A percentile compares a stretch with the other conserved stretches of the same genome.
phyloP scores from a whole-genome alignment of 768 basidiomycete species.

The Favolaschia claudopus region DNA sequence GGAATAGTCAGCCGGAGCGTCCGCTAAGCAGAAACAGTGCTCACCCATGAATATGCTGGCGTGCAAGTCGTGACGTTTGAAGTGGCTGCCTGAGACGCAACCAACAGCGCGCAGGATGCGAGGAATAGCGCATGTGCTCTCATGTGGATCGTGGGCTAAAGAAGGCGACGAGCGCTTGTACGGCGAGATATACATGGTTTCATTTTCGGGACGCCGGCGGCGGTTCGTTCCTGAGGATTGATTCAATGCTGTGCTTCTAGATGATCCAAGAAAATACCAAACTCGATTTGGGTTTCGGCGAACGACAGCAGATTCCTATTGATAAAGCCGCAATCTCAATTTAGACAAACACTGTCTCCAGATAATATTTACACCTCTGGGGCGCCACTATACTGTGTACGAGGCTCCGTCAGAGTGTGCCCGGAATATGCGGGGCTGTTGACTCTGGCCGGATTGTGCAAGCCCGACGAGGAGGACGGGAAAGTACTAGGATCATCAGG shows the following conservation, averaged over 20 bases:
- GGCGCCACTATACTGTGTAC: slow-evolving; percentile 27
- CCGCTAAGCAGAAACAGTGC: background rate
- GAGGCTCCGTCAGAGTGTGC: slow-evolving; percentile 15
- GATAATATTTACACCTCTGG: slow-evolving; percentile 26
- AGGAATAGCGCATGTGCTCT: slow-evolving; percentile 1
- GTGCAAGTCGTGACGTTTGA: slow-evolving; percentile 48
- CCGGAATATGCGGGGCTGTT: slow-evolving; percentile 22
- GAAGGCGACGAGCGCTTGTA: background rate
- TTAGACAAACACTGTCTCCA: background rate
- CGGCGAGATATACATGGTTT: background rate
- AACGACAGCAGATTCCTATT: too few relatives aligned
- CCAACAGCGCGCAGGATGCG: slow-evolving; percentile 3
- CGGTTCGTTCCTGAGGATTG: background rate
- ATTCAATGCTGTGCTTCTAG: slow-evolving; percentile 11
- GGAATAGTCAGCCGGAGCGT: too few relatives aligned
- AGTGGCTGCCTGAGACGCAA: slow-evolving; percentile 31
- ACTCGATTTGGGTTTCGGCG: background rate
- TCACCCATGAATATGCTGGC: slow-evolving; percentile 47
- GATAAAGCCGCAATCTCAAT: too few relatives aligned
- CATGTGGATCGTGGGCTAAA: slow-evolving; percentile 22
- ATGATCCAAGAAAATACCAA: background rate
- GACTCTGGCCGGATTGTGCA: slow-evolving; percentile 17
- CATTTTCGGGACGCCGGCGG: slow-evolving; percentile 1
- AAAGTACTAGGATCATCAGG: slow-evolving; percentile 49
- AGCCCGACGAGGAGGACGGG: slow-evolving; percentile 34